These are phyloP conservation scores for Leccinum imitatum DNA, from an alignment of 768 basidiomycete species.

Conservation along the genomic window DNA sequence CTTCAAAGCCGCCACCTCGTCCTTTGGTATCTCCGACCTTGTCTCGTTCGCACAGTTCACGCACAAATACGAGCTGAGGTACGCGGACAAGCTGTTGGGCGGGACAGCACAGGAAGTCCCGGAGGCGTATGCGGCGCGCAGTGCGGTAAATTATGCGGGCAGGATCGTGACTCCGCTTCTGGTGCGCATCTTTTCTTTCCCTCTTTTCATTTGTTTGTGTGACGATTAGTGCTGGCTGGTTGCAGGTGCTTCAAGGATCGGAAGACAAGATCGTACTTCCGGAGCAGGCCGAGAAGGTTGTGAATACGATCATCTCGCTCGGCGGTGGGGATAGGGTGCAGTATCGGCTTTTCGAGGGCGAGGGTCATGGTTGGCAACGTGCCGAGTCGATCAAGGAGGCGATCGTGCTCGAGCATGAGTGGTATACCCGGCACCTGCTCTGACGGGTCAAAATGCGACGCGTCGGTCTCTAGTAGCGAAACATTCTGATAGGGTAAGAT, in stretches of 20 bases:
- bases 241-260: constrained; percentile 66
- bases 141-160: constrained; percentile 60
- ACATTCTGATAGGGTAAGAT: neutral
- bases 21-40: constrained; percentile 72
- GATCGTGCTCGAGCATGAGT: constrained; percentile 35
- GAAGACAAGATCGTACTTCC: constrained; percentile 66
- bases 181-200: constrained; percentile 38
- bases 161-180: constrained; percentile 63
- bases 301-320: constrained; percentile 23
- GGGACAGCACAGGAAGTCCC: constrained; percentile 53
- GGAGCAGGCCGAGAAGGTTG: constrained; percentile 48
- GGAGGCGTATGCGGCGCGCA: constrained; percentile 56
- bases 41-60: constrained; percentile 55
- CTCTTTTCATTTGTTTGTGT: neutral
- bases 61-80: constrained; percentile 70
- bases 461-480: neutral
- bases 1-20: constrained; percentile 61
- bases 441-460: neutral
- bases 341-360: constrained; percentile 43
- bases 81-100: constrained; percentile 66
- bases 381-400: constrained; percentile 37
- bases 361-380: constrained; percentile 43
- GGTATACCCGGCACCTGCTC: constrained; percentile 31
- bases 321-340: constrained; percentile 31
- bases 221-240: neutral